Evolutionary conservation across 352 stramenopile species (phyloP).

Genomic region (Paralagenidium karlingii): DNA sequence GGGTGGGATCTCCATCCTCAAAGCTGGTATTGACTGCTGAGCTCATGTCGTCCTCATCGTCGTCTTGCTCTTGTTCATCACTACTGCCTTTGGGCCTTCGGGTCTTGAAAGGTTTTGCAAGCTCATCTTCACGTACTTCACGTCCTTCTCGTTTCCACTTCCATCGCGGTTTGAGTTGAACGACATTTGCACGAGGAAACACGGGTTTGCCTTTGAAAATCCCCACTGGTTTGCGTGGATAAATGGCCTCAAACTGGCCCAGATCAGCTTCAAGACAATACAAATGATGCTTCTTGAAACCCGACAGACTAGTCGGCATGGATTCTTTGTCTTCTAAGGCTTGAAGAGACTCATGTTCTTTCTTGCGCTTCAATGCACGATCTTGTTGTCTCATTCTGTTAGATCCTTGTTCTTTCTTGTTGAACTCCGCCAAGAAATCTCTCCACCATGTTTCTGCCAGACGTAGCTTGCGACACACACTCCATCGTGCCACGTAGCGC

Average conservation of each 20-base stretch:
- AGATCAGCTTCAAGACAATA: constrained; percentile 74
- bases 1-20: not conserved
- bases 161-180: constrained; percentile 34
- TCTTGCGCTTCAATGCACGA: not conserved
- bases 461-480: constrained; percentile 32
- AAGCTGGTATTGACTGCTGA: not conserved
- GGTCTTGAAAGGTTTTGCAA: constrained; percentile 31
- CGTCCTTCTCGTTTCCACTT: constrained; percentile 62
- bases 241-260: constrained; percentile 36
- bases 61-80: constrained; percentile 8
- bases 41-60: not conserved
- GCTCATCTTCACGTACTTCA: constrained; percentile 36
- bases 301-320: constrained; percentile 66
- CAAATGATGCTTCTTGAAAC: constrained; percentile 64
- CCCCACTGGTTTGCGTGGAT: constrained; percentile 53
- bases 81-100: constrained; percentile 2
- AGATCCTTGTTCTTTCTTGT: constrained; percentile 3
- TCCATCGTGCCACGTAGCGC: constrained; percentile 51
- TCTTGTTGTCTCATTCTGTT: too few species aligned
- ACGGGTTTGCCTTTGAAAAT: constrained; percentile 70
- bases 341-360: constrained; percentile 11
- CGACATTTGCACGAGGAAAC: constrained; percentile 47
- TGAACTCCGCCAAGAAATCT: too few species aligned
- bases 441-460: too few species aligned
- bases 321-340: constrained; percentile 20